Percentiles rank a stretch among this genome's conserved stretches.
Conservation (phyloP, 1,284 basidiomycete species). For the Naganishia sp. region DNA sequence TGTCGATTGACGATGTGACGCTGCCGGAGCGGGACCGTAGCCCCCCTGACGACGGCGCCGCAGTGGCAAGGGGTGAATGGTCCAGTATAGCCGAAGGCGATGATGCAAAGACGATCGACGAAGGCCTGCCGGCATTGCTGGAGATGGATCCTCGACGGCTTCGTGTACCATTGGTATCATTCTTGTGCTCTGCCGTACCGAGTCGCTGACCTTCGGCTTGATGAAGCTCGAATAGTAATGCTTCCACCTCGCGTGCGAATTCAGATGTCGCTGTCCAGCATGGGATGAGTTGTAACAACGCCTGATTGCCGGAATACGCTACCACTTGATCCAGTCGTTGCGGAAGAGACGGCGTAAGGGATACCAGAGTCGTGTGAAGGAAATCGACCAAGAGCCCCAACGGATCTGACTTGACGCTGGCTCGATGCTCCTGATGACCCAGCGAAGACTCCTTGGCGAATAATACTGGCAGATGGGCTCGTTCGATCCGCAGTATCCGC, state of each 20-base stretch:
- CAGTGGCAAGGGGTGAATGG: constrained; percentile 3
- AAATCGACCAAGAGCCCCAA: constrained; percentile 75
- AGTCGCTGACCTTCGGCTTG: constrained; percentile 5
- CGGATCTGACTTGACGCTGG: constrained; percentile 39
- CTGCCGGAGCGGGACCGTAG: constrained; percentile 12
- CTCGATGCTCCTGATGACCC: background rate
- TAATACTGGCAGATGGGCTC: constrained; percentile 38
- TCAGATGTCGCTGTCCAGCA: constrained; percentile 74
- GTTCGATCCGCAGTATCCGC: constrained; percentile 67
- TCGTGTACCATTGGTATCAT: constrained; percentile 3
- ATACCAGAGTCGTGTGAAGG: constrained; percentile 74
- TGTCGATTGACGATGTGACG: constrained; percentile 10
- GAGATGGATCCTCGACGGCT: constrained; percentile 21
- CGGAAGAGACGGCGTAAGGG: constrained; percentile 73
- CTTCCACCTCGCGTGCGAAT: constrained; percentile 59
- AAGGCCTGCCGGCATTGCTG: constrained; percentile 6
- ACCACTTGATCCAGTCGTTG: constrained; percentile 70
- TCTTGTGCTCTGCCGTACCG: constrained; percentile 2
- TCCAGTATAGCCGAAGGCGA: constrained; percentile 17
- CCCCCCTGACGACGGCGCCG: background rate
- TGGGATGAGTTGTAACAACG: constrained; percentile 69
- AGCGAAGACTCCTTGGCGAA: background rate
- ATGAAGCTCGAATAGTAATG: constrained; percentile 7
- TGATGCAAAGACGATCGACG: constrained; percentile 4
- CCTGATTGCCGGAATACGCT: constrained; percentile 63